Percentiles rank a stretch among this genome's conserved stretches.
Conservation (phyloP, 768 basidiomycete species). For the Gelatoporia subvermispora region DNA sequence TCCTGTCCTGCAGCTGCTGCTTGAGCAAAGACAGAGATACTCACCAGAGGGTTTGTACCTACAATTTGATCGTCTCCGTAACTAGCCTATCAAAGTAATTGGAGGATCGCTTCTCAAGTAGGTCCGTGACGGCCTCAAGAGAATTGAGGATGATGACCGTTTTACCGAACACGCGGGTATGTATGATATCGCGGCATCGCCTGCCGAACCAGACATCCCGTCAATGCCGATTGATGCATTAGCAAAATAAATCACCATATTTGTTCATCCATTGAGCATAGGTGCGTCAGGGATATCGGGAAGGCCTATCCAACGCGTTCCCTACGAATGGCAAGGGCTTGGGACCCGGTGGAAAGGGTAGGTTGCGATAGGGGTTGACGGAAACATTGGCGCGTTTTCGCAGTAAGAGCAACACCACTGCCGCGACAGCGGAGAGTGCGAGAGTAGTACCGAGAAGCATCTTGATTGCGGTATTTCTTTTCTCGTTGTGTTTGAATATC, state of each 20-base stretch:
- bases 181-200: slow-evolving; percentile 23
- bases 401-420: too few species aligned
- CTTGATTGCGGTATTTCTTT: too few species aligned
- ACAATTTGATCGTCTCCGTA: too few species aligned
- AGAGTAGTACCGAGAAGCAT: too few species aligned
- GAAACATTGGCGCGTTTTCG: too few species aligned
- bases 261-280: neutral
- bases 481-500: too few species aligned
- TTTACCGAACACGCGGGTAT: slow-evolving; percentile 19
- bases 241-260: too few species aligned
- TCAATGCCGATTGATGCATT: too few species aligned
- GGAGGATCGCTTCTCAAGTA: slow-evolving; percentile 26
- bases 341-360: neutral
- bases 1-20: slow-evolving; percentile 22
- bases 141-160: slow-evolving; percentile 27
- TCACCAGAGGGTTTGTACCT: too few species aligned
- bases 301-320: neutral
- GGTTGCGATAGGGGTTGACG: too few species aligned
- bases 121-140: slow-evolving; percentile 21
- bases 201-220: too few species aligned
- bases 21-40: neutral
- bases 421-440: too few species aligned
- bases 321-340: neutral
- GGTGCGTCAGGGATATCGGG: neutral
- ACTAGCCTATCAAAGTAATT: slow-evolving; percentile 27